Evolutionary conservation across 2,329 filamentous ascomycete species (phyloP), one percentile per base, ranked within the genome.

Genomic region (Pyrenophora tritici-repentis): DNA sequence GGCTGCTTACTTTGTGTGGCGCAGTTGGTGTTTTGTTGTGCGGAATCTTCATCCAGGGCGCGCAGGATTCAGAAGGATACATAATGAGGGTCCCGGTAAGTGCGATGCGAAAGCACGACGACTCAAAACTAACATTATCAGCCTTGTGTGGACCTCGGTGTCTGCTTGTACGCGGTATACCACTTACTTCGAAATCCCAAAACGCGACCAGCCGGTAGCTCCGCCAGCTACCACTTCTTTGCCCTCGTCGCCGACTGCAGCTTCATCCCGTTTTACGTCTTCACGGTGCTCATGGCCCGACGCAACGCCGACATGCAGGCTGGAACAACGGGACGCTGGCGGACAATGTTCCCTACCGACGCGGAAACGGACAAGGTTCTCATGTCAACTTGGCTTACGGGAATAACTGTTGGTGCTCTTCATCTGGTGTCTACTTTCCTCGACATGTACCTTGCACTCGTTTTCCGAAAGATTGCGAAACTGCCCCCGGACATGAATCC

Each of bases 401-500:
- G 89, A 20, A 80, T 87, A 7, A 78, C 79, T 6, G 81, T 85
- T 7, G 86, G 82, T 10, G 84, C 81, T 1, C 70, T 96, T 16
- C 91, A 96, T 69, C 64, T 89, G 0, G 57, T 90, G 8, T 90
- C 90, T 1, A 73, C 94, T 1, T 73, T 79, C 14, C 77, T 95
- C 31, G 90, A 90, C 4, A 70, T 90, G 26, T 97, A 88, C 75
- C 79, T 97, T 20, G 85, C 86, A 13, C 71, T 89, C 44, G 83
- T 88, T 61, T 97, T 97, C 83, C 84, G 87, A 34, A 88, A 89
- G 67, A 97, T 97, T 64, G 81, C 86, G 4, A 79, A 81, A 16
- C 82, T 97, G 71, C 93, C 93, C 5, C 92, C 93, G 0, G 93
- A 97, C 67, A 91, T 96, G 89, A 97, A 97, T 70, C 93, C 93